These are phyloP conservation scores for Metschnikowia santaceciliae DNA, from an alignment of 805 yeast genomes.

Conservation along the genomic window DNA sequence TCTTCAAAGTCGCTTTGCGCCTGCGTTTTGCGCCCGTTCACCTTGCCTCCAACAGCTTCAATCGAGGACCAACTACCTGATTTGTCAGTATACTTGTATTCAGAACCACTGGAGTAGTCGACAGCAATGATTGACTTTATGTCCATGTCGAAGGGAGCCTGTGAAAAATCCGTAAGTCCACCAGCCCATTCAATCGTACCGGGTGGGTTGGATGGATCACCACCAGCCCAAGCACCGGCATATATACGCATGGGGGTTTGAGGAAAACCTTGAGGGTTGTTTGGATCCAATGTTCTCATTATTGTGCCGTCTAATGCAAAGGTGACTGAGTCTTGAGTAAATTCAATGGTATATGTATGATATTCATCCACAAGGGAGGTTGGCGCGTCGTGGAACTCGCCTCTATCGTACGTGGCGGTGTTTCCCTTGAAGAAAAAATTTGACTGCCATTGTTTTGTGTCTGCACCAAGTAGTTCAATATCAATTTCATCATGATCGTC, in stretches of 20 bases:
- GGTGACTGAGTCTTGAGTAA: conserved; percentile 62
- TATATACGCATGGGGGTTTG: conserved; percentile 71
- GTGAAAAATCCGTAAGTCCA: conserved; percentile 20
- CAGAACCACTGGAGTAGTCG: conserved; percentile 48
- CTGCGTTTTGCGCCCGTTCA: conserved; percentile 17
- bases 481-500: conserved; percentile 92
- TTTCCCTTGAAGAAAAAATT: conserved; percentile 81
- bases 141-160: conserved; percentile 23
- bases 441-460: conserved; percentile 67
- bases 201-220: conserved; percentile 31
- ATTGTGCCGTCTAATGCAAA: conserved; percentile 73
- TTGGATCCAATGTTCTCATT: conserved; percentile 58
- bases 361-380: conserved; percentile 51
- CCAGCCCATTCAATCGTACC: conserved; percentile 28
- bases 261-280: conserved; percentile 68
- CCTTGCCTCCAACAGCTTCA: conserved; percentile 33
- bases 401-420: conserved; percentile 74
- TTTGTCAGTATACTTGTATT: conserved; percentile 37
- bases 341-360: conserved; percentile 81
- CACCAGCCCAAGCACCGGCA: conserved; percentile 51
- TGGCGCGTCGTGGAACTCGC: conserved; percentile 58
- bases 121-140: conserved; percentile 19
- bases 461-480: conserved; percentile 83
- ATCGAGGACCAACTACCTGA: conserved; percentile 40
- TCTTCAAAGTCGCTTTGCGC: conserved; percentile 8